phyloP scores from a whole-genome alignment of 805 yeast genomes.

The Myxozyma neglecta region DNA sequence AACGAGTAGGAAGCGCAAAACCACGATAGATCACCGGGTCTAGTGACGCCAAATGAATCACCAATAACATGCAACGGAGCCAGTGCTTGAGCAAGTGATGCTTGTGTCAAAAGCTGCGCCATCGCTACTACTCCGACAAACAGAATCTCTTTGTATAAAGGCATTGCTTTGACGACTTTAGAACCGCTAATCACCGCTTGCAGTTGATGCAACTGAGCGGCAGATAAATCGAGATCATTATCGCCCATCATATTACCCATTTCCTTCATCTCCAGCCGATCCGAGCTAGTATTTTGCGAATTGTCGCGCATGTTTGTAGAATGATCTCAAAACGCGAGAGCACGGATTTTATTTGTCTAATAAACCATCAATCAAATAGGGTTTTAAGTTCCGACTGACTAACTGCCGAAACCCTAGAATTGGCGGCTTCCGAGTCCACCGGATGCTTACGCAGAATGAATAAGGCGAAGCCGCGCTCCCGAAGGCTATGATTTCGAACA shows the following conservation, averaged over 20 bases:
- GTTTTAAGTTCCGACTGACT: too few relatives aligned
- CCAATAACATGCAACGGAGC: conserved; percentile 39
- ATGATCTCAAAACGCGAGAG: too few relatives aligned
- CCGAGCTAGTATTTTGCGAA: too few relatives aligned
- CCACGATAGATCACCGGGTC: conserved; percentile 52
- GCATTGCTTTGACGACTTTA: conserved; percentile 1
- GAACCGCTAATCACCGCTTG: not conserved
- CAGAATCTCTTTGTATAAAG: conserved; percentile 25
- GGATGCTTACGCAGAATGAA: too few relatives aligned
- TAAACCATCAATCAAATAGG: too few relatives aligned
- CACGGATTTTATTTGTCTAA: too few relatives aligned
- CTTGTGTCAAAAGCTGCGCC: conserved; percentile 46
- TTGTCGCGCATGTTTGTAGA: too few relatives aligned
- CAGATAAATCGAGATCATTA: not conserved
- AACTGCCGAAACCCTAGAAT: too few relatives aligned
- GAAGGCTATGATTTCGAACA: too few relatives aligned
- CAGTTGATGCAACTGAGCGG: not conserved
- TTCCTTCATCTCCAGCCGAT: too few relatives aligned
- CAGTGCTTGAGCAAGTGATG: conserved; percentile 41
- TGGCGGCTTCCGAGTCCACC: too few relatives aligned
- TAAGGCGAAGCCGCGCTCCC: too few relatives aligned
- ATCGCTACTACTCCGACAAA: conserved; percentile 36
- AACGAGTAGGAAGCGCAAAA: conserved; percentile 69
- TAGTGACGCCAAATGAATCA: conserved; percentile 36
- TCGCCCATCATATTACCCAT: not conserved